Base-by-base conservation (phyloP, 1,139 yeast genomes). In the Meyerozyma guilliermondii region DNA sequence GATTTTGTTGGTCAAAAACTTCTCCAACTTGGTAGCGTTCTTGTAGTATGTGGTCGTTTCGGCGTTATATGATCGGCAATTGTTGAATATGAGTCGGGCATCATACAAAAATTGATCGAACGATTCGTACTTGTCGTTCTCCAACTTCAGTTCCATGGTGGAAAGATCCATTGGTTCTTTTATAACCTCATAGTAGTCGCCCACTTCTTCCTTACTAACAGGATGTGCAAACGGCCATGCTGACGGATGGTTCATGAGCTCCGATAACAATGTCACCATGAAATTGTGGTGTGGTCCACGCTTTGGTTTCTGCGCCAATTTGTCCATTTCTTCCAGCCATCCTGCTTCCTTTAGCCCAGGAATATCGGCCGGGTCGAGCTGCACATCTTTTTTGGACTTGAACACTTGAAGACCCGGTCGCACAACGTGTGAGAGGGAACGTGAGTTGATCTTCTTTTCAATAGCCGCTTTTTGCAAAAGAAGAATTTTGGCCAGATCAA, bases 181-280 rank as follows among this genome's bases (percentile, higher is more conserved):
- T 49, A 92, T 92, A 26, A 92, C 95, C 53, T 88, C 95, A 60
- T 92, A 92, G 60, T 94, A 94, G 62, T 94, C 98, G 0, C 95
- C 89, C 13, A 94, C 98, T 57, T 94, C 98, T 39, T 88, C 95
- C 55, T 80, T 81, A 60, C 85, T 88, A 13, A 94, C 98, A 1
- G 98, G 96, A 44, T 81, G 85, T 27, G 91, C 80, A 64, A 94
- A 94, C 24, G 99, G 98, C 98, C 98, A 92, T n/a, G 98, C 94
- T 2, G 96, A 87, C 0, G 98, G 95, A 60, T 92, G 96, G 59
- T 87, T 88, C 56, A 87, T 95, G 68, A 92, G 65, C 59, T 92
- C 99, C 7, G 88, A 80, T 40, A 92, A 74, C 23, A 92, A 64
- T 40, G 89, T 87, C 53, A 87, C 91, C 95, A 92, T 88, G 50